Evolutionary conservation across 805 yeast genomes (phyloP).

Genomic region (Saturnispora saitoi): DNA sequence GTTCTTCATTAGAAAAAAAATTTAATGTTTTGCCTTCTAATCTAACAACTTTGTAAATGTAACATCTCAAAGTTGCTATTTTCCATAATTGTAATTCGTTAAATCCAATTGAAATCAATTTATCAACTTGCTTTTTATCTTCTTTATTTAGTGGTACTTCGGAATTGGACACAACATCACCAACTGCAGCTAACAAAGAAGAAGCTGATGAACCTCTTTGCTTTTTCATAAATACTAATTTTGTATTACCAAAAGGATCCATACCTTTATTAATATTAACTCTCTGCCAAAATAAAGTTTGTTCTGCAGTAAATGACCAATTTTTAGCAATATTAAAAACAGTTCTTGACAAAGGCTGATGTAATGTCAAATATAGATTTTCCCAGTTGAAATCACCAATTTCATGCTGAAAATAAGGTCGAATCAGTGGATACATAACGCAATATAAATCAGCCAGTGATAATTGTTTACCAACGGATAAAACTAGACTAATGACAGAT

Average conservation of each 20-base stretch:
- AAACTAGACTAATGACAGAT: slow-evolving; percentile 50
- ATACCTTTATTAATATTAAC: slow-evolving; percentile 19
- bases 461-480: slow-evolving; percentile 53
- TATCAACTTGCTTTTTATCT: slow-evolving; percentile 67
- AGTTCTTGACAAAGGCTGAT: slow-evolving; percentile 56
- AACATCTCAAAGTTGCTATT: slow-evolving; percentile 58
- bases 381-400: slow-evolving; percentile 60
- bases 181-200: slow-evolving; percentile 19
- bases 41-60: slow-evolving; percentile 51
- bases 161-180: slow-evolving; percentile 31
- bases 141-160: slow-evolving; percentile 52
- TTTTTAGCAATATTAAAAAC: slow-evolving; percentile 53
- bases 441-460: slow-evolving; percentile 77
- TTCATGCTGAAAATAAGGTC: slow-evolving; percentile 72
- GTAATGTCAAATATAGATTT: slow-evolving; percentile 55
- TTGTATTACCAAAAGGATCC: slow-evolving; percentile 41
- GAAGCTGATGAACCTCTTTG: slow-evolving; percentile 9
- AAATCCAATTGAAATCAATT: slow-evolving; percentile 65
- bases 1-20: not conserved
- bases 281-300: slow-evolving; percentile 76
- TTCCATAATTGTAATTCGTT: slow-evolving; percentile 76
- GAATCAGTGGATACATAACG: slow-evolving; percentile 69
- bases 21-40: slow-evolving; percentile 12
- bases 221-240: slow-evolving; percentile 28
- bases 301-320: slow-evolving; percentile 64